phyloP scores from a whole-genome alignment of 352 stramenopile species.

The Pythium plurisporium region DNA sequence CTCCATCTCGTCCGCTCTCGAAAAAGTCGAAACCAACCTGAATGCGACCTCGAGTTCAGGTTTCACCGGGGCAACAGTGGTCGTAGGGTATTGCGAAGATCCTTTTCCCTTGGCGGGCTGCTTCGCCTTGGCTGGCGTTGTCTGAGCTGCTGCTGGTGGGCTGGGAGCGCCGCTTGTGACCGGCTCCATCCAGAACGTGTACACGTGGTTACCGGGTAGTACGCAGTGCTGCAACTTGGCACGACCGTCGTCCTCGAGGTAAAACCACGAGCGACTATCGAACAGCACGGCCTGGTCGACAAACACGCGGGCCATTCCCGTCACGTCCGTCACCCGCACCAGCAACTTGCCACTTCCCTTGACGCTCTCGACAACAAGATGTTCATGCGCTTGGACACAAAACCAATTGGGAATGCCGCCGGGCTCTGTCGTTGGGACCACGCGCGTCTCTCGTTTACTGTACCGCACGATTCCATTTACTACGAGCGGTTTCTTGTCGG shows the following conservation, averaged over 20 bases:
- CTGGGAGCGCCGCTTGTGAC: slow-evolving; percentile 1
- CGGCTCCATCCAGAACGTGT: slow-evolving; percentile 68
- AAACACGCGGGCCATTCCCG: slow-evolving; percentile 38
- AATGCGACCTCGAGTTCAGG: slow-evolving; percentile 25
- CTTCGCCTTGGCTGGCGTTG: background rate
- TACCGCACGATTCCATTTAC: slow-evolving; percentile 20
- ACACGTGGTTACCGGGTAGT: slow-evolving; percentile 51
- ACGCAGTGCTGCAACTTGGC: slow-evolving; percentile 37
- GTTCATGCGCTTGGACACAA: slow-evolving; percentile 42
- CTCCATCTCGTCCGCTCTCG: slow-evolving; percentile 7
- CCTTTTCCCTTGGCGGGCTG: background rate
- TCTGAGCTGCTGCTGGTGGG: background rate
- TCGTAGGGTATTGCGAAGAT: background rate
- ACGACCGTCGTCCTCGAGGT: slow-evolving; percentile 34
- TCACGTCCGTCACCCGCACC: slow-evolving; percentile 52
- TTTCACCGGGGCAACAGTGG: background rate
- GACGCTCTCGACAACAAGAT: slow-evolving; percentile 52
- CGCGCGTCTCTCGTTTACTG: slow-evolving; percentile 30
- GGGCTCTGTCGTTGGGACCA: slow-evolving; percentile 11
- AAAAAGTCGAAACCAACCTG: slow-evolving; percentile 19
- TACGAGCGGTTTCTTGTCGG: background rate
- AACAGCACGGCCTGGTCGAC: slow-evolving; percentile 62
- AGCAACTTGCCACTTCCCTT: slow-evolving; percentile 50
- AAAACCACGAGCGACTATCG: slow-evolving; percentile 66
- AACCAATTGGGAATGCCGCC: slow-evolving; percentile 6